phyloP scores from a whole-genome alignment of 371 early-diverging fungal genomes.

The Furculomyces boomerangus region DNA sequence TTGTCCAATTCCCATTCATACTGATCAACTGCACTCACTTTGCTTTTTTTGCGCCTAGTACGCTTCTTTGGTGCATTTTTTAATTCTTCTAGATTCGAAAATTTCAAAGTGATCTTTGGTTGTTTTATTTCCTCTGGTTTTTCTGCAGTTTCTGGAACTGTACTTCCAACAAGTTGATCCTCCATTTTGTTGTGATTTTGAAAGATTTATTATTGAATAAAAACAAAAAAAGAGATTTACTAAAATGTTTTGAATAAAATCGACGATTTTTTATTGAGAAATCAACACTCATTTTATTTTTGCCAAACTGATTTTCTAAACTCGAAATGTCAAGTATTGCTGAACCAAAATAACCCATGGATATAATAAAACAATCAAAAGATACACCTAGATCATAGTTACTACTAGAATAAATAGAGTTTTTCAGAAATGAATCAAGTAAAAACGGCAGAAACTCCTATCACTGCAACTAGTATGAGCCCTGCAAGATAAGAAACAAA shows the following conservation, averaged over 20 bases:
- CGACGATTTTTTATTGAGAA: no score
- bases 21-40: no score
- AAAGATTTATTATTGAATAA: not conserved
- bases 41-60: no score
- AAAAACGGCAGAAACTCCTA: not conserved
- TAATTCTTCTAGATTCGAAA: not conserved
- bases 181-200: not conserved
- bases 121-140: not conserved
- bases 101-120: not conserved
- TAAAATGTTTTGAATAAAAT: no score
- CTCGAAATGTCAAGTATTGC: no score
- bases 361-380: not conserved
- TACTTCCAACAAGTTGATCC: not conserved
- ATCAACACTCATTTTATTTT: no score
- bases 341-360: not conserved
- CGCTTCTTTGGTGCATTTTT: no score
- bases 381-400: not conserved
- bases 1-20: no score
- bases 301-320: no score
- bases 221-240: no score
- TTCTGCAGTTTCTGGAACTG: not conserved
- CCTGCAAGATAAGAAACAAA: not conserved
- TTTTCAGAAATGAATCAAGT: not conserved
- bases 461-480: not conserved
- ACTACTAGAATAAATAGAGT: not conserved